phyloP scores from a whole-genome alignment of 257 asterid genomes.

The Primulina eburnea region DNA sequence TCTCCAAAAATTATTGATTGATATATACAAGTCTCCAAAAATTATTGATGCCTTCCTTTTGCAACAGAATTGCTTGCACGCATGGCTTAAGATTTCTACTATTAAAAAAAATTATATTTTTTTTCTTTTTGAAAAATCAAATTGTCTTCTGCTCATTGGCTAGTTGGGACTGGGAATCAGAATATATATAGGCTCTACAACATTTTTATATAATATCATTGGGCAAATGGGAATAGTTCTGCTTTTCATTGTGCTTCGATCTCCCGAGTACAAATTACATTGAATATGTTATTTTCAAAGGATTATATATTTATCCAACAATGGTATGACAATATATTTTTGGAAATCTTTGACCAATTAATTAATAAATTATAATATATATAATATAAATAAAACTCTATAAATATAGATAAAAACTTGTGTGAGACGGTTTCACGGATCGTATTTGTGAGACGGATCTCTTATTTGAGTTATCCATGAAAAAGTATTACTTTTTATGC shows the following conservation, averaged over 20 bases:
- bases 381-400: too few relatives aligned
- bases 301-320: slow-evolving; percentile 29
- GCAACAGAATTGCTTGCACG: too few relatives aligned
- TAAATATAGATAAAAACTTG: too few relatives aligned
- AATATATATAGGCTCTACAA: slow-evolving; percentile 39
- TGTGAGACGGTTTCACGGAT: too few relatives aligned
- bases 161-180: slow-evolving; percentile 39
- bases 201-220: slow-evolving; percentile 47
- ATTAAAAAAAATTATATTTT: too few relatives aligned
- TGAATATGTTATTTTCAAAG: slow-evolving; percentile 20
- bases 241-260: slow-evolving; percentile 52
- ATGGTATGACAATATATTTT: slow-evolving; percentile 29
- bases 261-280: slow-evolving; percentile 43
- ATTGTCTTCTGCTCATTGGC: slow-evolving; percentile 43
- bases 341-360: slow-evolving; percentile 31
- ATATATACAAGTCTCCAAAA: too few relatives aligned
- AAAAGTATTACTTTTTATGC: too few relatives aligned
- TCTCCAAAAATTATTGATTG: too few relatives aligned
- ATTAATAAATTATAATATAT: background rate
- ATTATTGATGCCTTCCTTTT: background rate
- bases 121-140: too few relatives aligned
- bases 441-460: too few relatives aligned
- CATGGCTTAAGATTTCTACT: background rate
- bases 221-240: slow-evolving; percentile 57
- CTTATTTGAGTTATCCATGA: too few relatives aligned